Base-by-base conservation (phyloP, 345 rosid species). In the Corymbia maculata region DNA sequence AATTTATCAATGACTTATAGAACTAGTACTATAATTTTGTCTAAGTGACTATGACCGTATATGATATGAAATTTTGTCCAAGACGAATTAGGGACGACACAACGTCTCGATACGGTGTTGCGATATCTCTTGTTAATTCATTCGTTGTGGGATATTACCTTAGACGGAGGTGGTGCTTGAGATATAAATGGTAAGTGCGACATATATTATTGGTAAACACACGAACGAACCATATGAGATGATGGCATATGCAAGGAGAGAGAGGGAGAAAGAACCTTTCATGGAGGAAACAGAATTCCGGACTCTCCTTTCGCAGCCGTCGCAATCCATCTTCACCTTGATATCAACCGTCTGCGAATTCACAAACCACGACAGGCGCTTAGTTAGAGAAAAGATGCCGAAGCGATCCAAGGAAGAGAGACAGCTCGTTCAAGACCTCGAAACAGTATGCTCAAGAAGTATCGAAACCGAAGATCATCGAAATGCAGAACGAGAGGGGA, bases 271-370 rank as follows among this genome's bases (percentile, higher is more conserved):
- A 50, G 66, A 36, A 93, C 95, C 95, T 92, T 92, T 94, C 59
- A 94, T 91, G 91, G 91, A 66, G 70, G 90, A 87, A 87, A 90
- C 94, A 86, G 94, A 87, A n/a, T 93, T 86, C 80, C 84, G 90
- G 61, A 94, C 94, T 87, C 87, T 91, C 86, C 95, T 92, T 90
- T 93, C 95, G 50, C 95, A 93, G 85, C 95, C 95, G 36, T 93
- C 95, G 51, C 95, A 94, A 79, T 94, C 95, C 95, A 94, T 94
- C 87, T 94, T 94, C 90, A 94, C 94, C 89, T 94, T 94, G 88
- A 94, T 94, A 4, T 94, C 94, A 85, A 94, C 95, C 9, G 94
- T 93, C 95, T 93, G 92, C 44, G 47, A 75, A 75, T 75, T 75
- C 82, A 75, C 82, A 75, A 36, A 75, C 47, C 26, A 9, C 0